A percentile compares a stretch with the other conserved stretches of the same genome.
Evolutionary conservation across 768 basidiomycete genomes (phyloP).

Genomic region (Lyophyllum semitale): DNA sequence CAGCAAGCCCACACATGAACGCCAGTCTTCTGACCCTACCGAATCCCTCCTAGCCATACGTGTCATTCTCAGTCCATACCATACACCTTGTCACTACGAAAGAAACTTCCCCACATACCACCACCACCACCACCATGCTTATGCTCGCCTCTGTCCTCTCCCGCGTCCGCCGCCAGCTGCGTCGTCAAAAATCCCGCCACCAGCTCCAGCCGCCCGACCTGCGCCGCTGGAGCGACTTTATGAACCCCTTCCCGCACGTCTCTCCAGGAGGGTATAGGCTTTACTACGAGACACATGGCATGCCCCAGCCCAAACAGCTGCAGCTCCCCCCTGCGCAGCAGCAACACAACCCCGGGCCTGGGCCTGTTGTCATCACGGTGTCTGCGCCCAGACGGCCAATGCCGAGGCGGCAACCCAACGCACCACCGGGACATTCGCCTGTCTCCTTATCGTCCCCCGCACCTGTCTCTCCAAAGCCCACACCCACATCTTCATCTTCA

Average conservation of each 20-base stretch:
- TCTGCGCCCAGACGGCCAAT: background rate
- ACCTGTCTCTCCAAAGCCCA: constrained; percentile 13
- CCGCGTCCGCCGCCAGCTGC: constrained; percentile 22
- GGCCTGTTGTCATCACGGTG: background rate
- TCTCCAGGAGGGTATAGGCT: constrained; percentile 41
- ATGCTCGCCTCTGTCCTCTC: constrained; percentile 35
- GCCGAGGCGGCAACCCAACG: constrained; percentile 7
- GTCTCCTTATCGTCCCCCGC: constrained; percentile 15
- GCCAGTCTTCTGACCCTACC: constrained; percentile 20
- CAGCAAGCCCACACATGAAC: constrained; percentile 13
- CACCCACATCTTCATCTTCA: background rate
- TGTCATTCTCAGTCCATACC: constrained; percentile 1
- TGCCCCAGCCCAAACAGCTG: constrained; percentile 13
- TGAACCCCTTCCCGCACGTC: constrained; percentile 40
- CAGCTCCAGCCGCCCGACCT: constrained; percentile 35
- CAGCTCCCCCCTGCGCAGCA: too few relatives aligned
- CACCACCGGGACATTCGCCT: too few relatives aligned
- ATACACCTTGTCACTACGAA: background rate
- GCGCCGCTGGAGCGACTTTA: constrained; percentile 35
- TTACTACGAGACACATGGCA: constrained; percentile 33
- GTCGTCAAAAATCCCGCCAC: constrained; percentile 16
- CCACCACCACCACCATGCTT: constrained; percentile 6
- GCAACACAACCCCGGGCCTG: too few relatives aligned
- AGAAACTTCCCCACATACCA: background rate
- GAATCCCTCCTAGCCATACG: constrained; percentile 2